A percentile compares a stretch with the other conserved stretches of the same genome.
Evolutionary conservation across 2,329 filamentous ascomycete genomes (phyloP).

Genomic region (Beauveria scarabaeidicola): DNA sequence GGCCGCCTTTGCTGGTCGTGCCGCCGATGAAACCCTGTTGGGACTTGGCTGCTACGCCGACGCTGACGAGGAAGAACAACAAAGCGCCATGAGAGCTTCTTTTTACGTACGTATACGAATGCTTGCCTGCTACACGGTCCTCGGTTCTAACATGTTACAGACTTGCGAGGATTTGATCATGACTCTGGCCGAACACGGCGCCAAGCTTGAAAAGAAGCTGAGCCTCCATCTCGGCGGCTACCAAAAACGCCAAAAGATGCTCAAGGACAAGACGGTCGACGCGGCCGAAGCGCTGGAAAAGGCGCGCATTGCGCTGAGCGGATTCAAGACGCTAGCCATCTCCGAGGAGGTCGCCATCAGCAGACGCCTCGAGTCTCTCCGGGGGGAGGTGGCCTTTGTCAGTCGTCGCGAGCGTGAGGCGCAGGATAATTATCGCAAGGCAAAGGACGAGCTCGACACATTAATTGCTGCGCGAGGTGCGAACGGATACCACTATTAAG

Average conservation of each 20-base stretch:
- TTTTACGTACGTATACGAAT: slow-evolving; percentile 55
- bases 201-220: slow-evolving; percentile 93
- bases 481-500: slow-evolving; percentile 8
- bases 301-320: slow-evolving; percentile 61
- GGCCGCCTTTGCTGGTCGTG: slow-evolving; percentile 43
- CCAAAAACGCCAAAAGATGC: slow-evolving; percentile 70
- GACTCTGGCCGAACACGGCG: slow-evolving; percentile 66
- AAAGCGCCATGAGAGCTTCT: slow-evolving; percentile 54
- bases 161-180: slow-evolving; percentile 66
- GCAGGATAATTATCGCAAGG: slow-evolving; percentile 72
- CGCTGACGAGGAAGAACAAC: slow-evolving; percentile 63
- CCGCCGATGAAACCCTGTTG: slow-evolving; percentile 54
- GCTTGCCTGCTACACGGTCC: background rate
- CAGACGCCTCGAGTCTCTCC: slow-evolving; percentile 62
- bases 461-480: slow-evolving; percentile 30
- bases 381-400: slow-evolving; percentile 77
- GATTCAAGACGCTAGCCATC: slow-evolving; percentile 66
- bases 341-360: slow-evolving; percentile 71
- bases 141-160: slow-evolving; percentile 30
- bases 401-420: slow-evolving; percentile 79
- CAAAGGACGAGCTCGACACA: slow-evolving; percentile 67
- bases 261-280: slow-evolving; percentile 70
- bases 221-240: slow-evolving; percentile 81
- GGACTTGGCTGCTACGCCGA: slow-evolving; percentile 74
- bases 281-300: slow-evolving; percentile 67